phyloP scores from a whole-genome alignment of 495 filamentous ascomycete genomes.

The Neurospora hispaniola region DNA sequence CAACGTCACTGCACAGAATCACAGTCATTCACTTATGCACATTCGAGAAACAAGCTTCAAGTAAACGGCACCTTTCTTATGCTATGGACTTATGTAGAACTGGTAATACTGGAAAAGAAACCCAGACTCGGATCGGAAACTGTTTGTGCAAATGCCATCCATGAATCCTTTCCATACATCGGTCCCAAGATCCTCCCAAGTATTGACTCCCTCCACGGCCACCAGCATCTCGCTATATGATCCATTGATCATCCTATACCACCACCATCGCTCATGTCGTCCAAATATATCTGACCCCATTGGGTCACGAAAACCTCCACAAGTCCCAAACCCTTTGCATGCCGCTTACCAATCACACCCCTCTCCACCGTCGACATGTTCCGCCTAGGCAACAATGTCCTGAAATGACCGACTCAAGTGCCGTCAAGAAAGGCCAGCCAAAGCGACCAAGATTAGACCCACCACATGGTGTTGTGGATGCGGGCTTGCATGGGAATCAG shows the following conservation, averaged over 20 bases:
- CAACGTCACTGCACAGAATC: not conserved
- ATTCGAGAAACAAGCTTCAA: not conserved
- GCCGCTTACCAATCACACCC: not conserved
- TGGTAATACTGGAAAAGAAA: not conserved
- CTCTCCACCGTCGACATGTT: not conserved
- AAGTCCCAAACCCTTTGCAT: not conserved
- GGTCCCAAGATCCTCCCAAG: not conserved
- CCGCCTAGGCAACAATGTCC: not conserved
- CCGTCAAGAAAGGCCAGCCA: not conserved
- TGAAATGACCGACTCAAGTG: not conserved
- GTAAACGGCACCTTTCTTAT: not conserved
- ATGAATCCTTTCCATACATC: not conserved
- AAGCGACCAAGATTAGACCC: conserved; percentile 8
- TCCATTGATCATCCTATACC: not conserved
- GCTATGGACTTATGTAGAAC: not conserved
- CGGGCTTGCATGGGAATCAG: not conserved
- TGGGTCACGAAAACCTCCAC: not conserved
- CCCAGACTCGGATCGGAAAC: not conserved
- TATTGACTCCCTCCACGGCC: not conserved
- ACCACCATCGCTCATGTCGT: not conserved
- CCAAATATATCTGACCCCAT: not conserved
- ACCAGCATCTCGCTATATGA: not conserved
- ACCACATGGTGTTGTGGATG: conserved; percentile 18
- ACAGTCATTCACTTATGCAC: not conserved
- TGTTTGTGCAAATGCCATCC: not conserved